phyloP scores from a whole-genome alignment of 1,139 yeast species.

The Wickerhamomyces sp. region DNA sequence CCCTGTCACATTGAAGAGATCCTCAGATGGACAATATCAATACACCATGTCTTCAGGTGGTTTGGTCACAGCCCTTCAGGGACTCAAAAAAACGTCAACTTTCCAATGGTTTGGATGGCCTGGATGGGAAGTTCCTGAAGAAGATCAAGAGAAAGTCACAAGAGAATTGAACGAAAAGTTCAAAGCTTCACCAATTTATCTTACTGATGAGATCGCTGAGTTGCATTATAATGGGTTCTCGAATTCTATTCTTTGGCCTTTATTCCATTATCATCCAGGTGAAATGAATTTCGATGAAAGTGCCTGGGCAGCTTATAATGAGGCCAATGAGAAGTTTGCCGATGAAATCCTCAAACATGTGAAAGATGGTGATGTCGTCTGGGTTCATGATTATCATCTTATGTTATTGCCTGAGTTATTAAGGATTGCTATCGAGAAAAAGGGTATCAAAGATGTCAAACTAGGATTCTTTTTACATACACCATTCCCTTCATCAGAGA shows the following conservation, averaged over 20 bases:
- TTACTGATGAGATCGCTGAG: slow-evolving; percentile 87
- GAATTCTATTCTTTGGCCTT: slow-evolving; percentile 91
- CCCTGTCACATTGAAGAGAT: slow-evolving; percentile 83
- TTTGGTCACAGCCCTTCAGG: slow-evolving; percentile 90
- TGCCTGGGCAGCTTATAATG: slow-evolving; percentile 97
- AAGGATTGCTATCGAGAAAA: slow-evolving; percentile 52
- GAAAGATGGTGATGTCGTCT: slow-evolving; percentile 80
- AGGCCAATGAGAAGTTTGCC: slow-evolving; percentile 86
- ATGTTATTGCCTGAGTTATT: slow-evolving; percentile 94
- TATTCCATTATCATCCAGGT: slow-evolving; percentile 98
- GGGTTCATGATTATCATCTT: slow-evolving; percentile 98
- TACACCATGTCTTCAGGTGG: slow-evolving; percentile 97
- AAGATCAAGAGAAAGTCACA: slow-evolving; percentile 66
- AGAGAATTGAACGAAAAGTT: slow-evolving; percentile 69
- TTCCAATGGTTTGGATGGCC: slow-evolving; percentile 99
- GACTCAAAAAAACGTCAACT: slow-evolving; percentile 75
- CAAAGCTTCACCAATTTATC: slow-evolving; percentile 85
- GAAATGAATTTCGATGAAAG: slow-evolving; percentile 97
- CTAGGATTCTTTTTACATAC: slow-evolving; percentile 95
- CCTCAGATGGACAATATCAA: slow-evolving; percentile 55
- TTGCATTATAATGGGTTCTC: slow-evolving; percentile 95
- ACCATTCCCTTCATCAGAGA: slow-evolving; percentile 96
- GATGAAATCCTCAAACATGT: slow-evolving; percentile 65
- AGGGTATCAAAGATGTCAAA: slow-evolving; percentile 49
- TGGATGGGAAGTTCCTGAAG: slow-evolving; percentile 77